Base-by-base conservation (phyloP, 2,329 filamentous ascomycete genomes). In the Cladosporium sp. region DNA sequence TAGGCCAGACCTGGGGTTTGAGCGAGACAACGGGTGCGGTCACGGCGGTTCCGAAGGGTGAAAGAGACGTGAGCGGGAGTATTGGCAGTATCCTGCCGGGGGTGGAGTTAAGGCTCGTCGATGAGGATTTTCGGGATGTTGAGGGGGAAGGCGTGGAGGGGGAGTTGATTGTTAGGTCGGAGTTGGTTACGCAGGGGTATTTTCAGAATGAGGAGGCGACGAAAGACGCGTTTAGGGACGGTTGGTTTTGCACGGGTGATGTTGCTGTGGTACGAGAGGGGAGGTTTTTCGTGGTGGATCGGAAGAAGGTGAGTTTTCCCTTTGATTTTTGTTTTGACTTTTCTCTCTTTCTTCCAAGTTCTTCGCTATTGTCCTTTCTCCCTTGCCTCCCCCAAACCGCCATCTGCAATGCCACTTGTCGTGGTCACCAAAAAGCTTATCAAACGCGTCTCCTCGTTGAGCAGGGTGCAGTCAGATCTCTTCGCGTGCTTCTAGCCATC, bases 281-380 rank as follows among this genome's bases (percentile, higher is more conserved):
- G n/a, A 88, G 93, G 62, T 89, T 95, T 61, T 95, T 84, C 72
- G 91, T 95, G 64, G 95, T 91, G 0, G 91, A 96, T 65, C 84
- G 90, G 15, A 67, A 66, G 52, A 68, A 68, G 58, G 59, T 61
- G 18, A 32, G 51, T 36, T 24, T 30, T 3, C 15, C 20, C 37
- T 11, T 15, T 20, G 9, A 22, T 11, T 12, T 5, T 19, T n/a
- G 27, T n/a, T 37, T 9, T 36, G n/a, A n/a, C n/a, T n/a, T n/a
- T n/a, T n/a, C n/a, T n/a, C n/a, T n/a, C n/a, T n/a, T n/a, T n/a
- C n/a, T n/a, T n/a, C n/a, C n/a, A n/a, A n/a, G n/a, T n/a, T n/a
- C n/a, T n/a, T n/a, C n/a, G n/a, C n/a, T n/a, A n/a, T n/a, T n/a
- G n/a, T n/a, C n/a, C n/a, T n/a, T n/a, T n/a, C n/a, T n/a, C n/a